Evolutionary conservation across 768 basidiomycete species (phyloP).

Genomic region (Tricholoma sp.): DNA sequence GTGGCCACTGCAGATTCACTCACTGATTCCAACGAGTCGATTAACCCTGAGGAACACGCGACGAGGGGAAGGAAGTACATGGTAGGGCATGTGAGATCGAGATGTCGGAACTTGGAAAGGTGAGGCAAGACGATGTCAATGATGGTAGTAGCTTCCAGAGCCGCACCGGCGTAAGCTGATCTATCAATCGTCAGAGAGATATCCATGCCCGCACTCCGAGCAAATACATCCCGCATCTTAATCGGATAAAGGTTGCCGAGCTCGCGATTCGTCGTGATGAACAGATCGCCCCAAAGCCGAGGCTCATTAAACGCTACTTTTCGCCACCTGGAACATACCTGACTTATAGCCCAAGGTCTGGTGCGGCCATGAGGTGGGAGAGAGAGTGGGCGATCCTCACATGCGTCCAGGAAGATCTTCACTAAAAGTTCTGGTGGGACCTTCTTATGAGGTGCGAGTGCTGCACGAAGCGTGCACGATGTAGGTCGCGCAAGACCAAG

Average conservation of each 20-base stretch:
- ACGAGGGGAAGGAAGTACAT: background rate
- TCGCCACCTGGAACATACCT: constrained; percentile 4
- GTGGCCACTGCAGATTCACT: background rate
- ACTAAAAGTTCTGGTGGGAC: constrained; percentile 1
- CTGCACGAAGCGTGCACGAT: background rate
- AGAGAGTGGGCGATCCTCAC: background rate
- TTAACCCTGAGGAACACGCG: background rate
- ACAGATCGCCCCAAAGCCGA: background rate
- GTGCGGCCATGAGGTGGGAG: background rate
- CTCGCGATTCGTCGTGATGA: background rate
- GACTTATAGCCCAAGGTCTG: background rate
- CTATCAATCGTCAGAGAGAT: background rate
- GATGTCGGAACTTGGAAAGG: background rate
- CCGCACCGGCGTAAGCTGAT: background rate
- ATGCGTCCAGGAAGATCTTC: background rate
- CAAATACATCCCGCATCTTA: background rate
- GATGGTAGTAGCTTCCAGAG: background rate
- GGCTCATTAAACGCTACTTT: background rate
- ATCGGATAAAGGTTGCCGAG: background rate
- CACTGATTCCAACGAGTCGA: background rate
- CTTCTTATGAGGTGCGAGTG: background rate
- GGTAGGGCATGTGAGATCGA: background rate
- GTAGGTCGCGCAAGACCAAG: too few relatives aligned
- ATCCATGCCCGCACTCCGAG: background rate
- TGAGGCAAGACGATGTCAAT: background rate